A percentile compares a stretch with the other conserved stretches of the same genome.
Evolutionary conservation across 805 yeast genomes (phyloP).

Genomic region (Kodamaea sagamina): DNA sequence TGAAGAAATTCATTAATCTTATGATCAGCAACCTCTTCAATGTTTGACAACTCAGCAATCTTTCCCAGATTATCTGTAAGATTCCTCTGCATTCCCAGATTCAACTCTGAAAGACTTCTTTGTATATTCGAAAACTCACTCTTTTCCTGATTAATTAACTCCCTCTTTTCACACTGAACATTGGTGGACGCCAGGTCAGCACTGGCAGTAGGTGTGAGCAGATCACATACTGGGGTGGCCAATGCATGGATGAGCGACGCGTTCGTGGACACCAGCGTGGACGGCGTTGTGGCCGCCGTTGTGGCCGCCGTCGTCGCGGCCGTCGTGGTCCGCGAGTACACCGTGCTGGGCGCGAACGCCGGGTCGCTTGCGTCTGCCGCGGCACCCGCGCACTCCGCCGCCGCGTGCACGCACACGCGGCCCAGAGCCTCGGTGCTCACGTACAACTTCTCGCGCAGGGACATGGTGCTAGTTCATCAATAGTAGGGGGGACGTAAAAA

Average conservation of each 20-base stretch:
- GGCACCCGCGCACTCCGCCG: not conserved
- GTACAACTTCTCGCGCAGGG: slow-evolving; percentile 7
- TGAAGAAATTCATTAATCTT: too few relatives aligned
- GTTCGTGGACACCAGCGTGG: slow-evolving; percentile 8
- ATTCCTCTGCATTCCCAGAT: too few relatives aligned
- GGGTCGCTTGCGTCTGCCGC: not conserved
- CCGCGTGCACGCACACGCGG: slow-evolving; percentile 1
- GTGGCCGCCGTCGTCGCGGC: slow-evolving; percentile 1
- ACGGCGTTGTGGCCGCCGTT: slow-evolving; percentile 7
- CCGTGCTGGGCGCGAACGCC: slow-evolving; percentile 2
- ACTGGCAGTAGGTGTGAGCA: slow-evolving; percentile 7
- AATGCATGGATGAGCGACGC: slow-evolving; percentile 5
- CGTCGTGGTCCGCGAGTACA: not conserved
- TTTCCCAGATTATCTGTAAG: too few relatives aligned
- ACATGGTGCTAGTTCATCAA: not conserved
- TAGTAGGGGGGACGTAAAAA: slow-evolving; percentile 6
- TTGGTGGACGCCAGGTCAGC: not conserved
- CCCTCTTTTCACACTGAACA: too few relatives aligned
- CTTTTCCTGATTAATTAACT: too few relatives aligned
- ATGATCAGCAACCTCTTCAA: too few relatives aligned
- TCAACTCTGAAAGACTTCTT: too few relatives aligned
- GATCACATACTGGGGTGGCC: too few relatives aligned
- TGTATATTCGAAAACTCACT: too few relatives aligned
- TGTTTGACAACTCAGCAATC: too few relatives aligned
- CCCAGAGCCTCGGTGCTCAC: slow-evolving; percentile 1